Evolutionary conservation across 2,329 filamentous ascomycete genomes (phyloP).

Genomic region (Neonectria magnoliae): DNA sequence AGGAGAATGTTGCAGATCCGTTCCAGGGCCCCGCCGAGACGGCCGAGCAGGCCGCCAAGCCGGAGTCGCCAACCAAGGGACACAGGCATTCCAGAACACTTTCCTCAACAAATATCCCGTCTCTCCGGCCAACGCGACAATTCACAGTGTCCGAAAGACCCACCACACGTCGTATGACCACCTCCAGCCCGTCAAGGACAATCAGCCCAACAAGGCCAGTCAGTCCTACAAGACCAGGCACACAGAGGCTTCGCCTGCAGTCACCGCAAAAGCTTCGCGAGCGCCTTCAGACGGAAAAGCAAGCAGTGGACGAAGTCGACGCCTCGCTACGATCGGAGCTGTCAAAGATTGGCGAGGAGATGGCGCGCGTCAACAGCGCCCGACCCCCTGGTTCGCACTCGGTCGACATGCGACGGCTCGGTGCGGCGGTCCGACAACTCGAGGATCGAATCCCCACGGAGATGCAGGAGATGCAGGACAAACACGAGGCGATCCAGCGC

Average conservation of each 20-base stretch:
- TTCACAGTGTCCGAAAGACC: constrained; percentile 38
- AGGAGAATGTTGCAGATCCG: constrained; percentile 50
- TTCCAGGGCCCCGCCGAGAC: constrained; percentile 33
- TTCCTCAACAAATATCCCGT: constrained; percentile 65
- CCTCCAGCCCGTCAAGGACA: constrained; percentile 45
- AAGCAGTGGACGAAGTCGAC: constrained; percentile 75
- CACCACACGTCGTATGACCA: constrained; percentile 30
- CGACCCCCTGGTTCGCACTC: constrained; percentile 44
- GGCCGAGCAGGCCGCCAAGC: constrained; percentile 27
- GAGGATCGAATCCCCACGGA: constrained; percentile 72
- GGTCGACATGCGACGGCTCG: constrained; percentile 59
- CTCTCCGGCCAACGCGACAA: constrained; percentile 54
- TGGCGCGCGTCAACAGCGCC: constrained; percentile 66
- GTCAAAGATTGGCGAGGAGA: constrained; percentile 81
- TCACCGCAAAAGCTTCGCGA: constrained; percentile 82
- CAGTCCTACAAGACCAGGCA: constrained; percentile 46
- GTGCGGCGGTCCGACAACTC: constrained; percentile 69
- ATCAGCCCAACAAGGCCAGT: constrained; percentile 44
- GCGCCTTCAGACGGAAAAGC: constrained; percentile 84
- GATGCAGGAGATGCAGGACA: constrained; percentile 67
- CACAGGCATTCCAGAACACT: constrained; percentile 59
- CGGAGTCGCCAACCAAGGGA: constrained; percentile 41
- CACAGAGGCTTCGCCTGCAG: constrained; percentile 72
- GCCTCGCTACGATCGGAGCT: constrained; percentile 78
- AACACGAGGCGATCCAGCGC: constrained; percentile 70